Base-by-base conservation (phyloP, 1,284 basidiomycete species). In the Schizophyllum amplum region DNA sequence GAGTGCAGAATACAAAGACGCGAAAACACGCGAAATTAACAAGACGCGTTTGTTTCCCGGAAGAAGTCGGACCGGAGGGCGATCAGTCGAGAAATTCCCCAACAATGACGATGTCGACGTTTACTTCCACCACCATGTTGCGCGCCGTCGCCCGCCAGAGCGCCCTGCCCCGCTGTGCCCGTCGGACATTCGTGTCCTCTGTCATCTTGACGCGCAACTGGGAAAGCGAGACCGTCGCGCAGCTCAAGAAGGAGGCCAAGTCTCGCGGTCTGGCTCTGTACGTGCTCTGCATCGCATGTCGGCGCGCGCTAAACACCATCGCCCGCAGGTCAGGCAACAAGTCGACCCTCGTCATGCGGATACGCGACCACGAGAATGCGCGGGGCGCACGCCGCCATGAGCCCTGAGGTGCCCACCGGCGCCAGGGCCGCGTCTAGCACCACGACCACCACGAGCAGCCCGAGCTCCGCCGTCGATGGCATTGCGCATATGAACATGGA, bases 231-330 rank as follows among this genome's bases (percentile, higher is more conserved):
- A 80, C 81, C 52, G 71, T 87, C 54, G 73, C 75, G 7, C 77
- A 80, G 51, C 77, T 91, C 54, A 82, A 80, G 67, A 75, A 77
- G 57, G 84, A 90, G 68, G 79, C 86, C 51, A 87, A 77, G 67
- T 69, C 71, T 54, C 81, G 87, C 53, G 86, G 86, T 53, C 71
- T 92, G 23, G 76, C 84, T 52, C 72, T 76, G 83, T 86, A 73
- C 57, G 86, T 75, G 47, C 21, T 55, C n/a, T n/a, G n/a, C n/a
- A 53, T 47, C 24, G 27, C 51, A 49, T 22, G 24, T 47, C 62
- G 50, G 20, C 51, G 52, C 26, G 23, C 54, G 17, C 27, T 42
- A 24, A 25, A 47, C 33, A 52, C 48, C 58, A 55, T 54, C 50
- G 24, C 48, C n/a, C 58, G 25, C 63, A 87, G 85, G 22, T 75